These are phyloP conservation scores for Gloeopeniophorella convolvens DNA, from an alignment of 768 basidiomycete species.

Conservation along the genomic window DNA sequence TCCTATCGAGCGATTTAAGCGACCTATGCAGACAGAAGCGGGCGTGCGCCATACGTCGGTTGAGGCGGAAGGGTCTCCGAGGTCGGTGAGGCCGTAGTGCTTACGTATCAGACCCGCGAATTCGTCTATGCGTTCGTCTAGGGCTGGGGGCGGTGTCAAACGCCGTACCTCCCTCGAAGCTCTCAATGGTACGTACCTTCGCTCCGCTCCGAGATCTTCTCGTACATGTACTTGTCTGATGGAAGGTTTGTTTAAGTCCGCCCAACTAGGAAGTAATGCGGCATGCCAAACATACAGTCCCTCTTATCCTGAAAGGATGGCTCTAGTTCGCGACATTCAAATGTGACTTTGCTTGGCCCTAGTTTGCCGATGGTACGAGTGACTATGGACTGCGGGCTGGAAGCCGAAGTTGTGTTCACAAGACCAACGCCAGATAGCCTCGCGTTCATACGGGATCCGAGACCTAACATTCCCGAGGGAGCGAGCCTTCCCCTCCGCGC, in stretches of 20 bases:
- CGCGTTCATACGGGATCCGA: constrained; percentile 23
- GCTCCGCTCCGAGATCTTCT: constrained; percentile 78
- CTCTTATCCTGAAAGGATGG: constrained; percentile 32
- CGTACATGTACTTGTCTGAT: constrained; percentile 85
- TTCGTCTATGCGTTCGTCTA: constrained; percentile 87
- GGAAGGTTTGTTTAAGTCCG: neutral
- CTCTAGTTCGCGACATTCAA: constrained; percentile 15
- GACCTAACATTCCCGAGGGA: constrained; percentile 17
- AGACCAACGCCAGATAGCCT: constrained; percentile 23
- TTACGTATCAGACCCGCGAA: constrained; percentile 66
- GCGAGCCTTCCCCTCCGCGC: neutral
- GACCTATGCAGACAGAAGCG: no score
- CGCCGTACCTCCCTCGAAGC: neutral
- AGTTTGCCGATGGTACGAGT: neutral
- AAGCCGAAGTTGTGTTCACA: neutral
- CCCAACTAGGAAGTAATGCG: neutral
- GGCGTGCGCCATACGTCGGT: constrained; percentile 42
- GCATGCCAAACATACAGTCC: constrained; percentile 53
- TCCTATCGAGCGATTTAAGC: no score
- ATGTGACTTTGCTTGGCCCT: constrained; percentile 9
- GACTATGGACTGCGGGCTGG: neutral
- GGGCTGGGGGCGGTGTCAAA: constrained; percentile 36
- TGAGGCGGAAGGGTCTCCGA: constrained; percentile 66
- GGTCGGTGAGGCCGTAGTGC: constrained; percentile 64
- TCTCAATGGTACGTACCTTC: constrained; percentile 46